These are phyloP conservation scores for Colletotrichum sp. DNA, from an alignment of 2,329 filamentous ascomycete genomes.

Conservation along the genomic window DNA sequence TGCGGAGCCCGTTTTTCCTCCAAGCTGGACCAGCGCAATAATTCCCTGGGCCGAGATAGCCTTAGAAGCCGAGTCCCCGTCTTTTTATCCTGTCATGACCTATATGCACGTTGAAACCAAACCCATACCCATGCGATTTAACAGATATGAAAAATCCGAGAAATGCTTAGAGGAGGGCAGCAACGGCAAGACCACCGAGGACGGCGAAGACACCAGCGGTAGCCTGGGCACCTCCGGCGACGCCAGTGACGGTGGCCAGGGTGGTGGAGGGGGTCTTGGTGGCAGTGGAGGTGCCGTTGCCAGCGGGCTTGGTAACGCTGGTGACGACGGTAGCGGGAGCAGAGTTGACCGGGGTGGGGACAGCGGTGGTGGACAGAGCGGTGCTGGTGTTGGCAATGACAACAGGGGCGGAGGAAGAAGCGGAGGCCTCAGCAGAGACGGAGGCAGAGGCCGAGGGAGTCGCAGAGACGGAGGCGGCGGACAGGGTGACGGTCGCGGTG, in stretches of 20 bases:
- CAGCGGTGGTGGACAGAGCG: slow-evolving; percentile 22
- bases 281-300: slow-evolving; percentile 6
- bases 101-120: slow-evolving; percentile 19
- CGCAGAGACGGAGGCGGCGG: slow-evolving; percentile 34
- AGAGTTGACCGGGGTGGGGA: slow-evolving; percentile 17
- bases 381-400: slow-evolving; percentile 27
- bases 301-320: slow-evolving; percentile 22
- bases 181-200: slow-evolving; percentile 21
- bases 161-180: slow-evolving; percentile 21
- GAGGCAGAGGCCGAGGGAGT: slow-evolving; percentile 35
- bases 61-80: slow-evolving; percentile 11
- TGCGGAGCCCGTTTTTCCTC: slow-evolving; percentile 9
- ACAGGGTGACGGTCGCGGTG: slow-evolving; percentile 30
- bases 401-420: slow-evolving; percentile 27
- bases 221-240: slow-evolving; percentile 12
- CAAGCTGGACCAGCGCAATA: background rate
- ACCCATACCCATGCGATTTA: slow-evolving; percentile 15
- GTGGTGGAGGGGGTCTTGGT: slow-evolving; percentile 1
- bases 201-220: slow-evolving; percentile 21
- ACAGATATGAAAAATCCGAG: slow-evolving; percentile 16
- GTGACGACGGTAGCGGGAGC: slow-evolving; percentile 26
- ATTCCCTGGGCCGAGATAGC: background rate
- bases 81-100: slow-evolving; percentile 22
- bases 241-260: slow-evolving; percentile 3
- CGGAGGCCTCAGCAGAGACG: slow-evolving; percentile 13